phyloP scores from a whole-genome alignment of 2,329 filamentous ascomycete genomes.

The Shiraia sp. region DNA sequence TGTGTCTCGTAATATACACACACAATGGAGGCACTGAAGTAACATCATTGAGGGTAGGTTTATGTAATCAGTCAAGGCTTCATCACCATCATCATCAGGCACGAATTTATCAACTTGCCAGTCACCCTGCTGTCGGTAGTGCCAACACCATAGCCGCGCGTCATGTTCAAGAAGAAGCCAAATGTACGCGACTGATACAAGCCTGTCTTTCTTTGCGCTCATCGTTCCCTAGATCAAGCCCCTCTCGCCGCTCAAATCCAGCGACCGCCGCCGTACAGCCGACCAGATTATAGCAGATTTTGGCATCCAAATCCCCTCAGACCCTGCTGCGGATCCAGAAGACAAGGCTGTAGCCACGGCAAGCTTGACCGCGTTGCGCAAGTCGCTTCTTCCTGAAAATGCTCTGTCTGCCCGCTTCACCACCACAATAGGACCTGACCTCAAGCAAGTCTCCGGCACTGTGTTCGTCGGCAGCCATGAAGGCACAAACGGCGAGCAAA shows the following conservation, averaged over 20 bases:
- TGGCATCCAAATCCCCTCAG: slow-evolving; percentile 52
- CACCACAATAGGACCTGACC: slow-evolving; percentile 65
- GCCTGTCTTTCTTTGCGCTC: slow-evolving; percentile 2
- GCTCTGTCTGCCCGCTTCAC: slow-evolving; percentile 66
- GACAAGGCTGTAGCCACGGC: slow-evolving; percentile 50
- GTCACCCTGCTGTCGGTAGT: too few species aligned
- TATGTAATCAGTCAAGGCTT: too few species aligned
- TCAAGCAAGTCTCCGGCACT: slow-evolving; percentile 64
- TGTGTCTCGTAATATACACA: too few species aligned
- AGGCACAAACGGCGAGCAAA: slow-evolving; percentile 56
- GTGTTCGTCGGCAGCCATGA: slow-evolving; percentile 65
- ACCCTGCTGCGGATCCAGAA: slow-evolving; percentile 43
- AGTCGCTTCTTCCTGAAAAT: slow-evolving; percentile 65
- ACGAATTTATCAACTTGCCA: too few species aligned
- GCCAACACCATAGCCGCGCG: slow-evolving; percentile 5
- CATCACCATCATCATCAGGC: too few species aligned
- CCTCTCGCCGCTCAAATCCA: slow-evolving; percentile 66
- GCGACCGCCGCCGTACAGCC: slow-evolving; percentile 67
- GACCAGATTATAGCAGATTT: slow-evolving; percentile 69
- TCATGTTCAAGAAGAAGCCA: slow-evolving; percentile 69
- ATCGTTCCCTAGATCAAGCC: slow-evolving; percentile 64
- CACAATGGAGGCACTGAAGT: too few species aligned
- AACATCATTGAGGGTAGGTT: too few species aligned
- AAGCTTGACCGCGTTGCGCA: slow-evolving; percentile 57
- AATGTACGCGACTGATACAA: slow-evolving; percentile 46